Conservation (phyloP, 2,329 filamentous ascomycete genomes). For the Coleophoma crateriformis region DNA sequence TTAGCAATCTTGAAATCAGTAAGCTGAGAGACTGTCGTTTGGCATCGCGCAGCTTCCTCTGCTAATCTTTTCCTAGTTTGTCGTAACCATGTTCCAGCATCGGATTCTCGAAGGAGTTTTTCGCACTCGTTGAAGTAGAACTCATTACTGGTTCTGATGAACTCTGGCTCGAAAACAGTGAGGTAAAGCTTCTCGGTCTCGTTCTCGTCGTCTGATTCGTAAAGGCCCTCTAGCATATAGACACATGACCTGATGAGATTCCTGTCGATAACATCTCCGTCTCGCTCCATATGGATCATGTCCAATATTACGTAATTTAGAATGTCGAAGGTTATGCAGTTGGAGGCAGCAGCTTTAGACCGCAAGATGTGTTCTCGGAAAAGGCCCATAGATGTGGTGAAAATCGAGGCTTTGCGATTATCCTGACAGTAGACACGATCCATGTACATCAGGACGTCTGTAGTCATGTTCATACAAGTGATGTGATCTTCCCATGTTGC, state of each 20-base stretch:
- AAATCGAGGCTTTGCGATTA: slow-evolving; percentile 70
- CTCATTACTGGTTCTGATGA: slow-evolving; percentile 60
- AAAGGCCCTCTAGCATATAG: slow-evolving; percentile 84
- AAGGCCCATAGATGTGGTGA: slow-evolving; percentile 75
- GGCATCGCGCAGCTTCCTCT: slow-evolving; percentile 79
- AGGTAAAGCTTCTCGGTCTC: slow-evolving; percentile 80
- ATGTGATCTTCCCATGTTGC: slow-evolving; percentile 85
- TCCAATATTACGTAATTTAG: slow-evolving; percentile 80
- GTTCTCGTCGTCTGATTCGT: slow-evolving; percentile 73
- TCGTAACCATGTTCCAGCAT: slow-evolving; percentile 77
- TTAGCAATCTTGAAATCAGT: slow-evolving; percentile 68
- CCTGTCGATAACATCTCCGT: slow-evolving; percentile 84
- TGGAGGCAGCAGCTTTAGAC: slow-evolving; percentile 37
- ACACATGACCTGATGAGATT: slow-evolving; percentile 76
- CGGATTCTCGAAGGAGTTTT: slow-evolving; percentile 66
- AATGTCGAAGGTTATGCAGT: slow-evolving; percentile 61
- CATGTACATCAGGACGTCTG: slow-evolving; percentile 96
- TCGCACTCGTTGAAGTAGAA: slow-evolving; percentile 79
- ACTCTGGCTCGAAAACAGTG: slow-evolving; percentile 74
- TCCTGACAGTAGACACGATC: slow-evolving; percentile 80
- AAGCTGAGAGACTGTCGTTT: slow-evolving; percentile 69
- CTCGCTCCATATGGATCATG: slow-evolving; percentile 86
- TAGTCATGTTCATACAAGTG: slow-evolving; percentile 91
- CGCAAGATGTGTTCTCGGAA: slow-evolving; percentile 84
- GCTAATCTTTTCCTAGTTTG: slow-evolving; percentile 67